These are phyloP conservation scores for Paramecium caudatum DNA, from an alignment of 73 alveolate genomes.

Conservation along the genomic window DNA sequence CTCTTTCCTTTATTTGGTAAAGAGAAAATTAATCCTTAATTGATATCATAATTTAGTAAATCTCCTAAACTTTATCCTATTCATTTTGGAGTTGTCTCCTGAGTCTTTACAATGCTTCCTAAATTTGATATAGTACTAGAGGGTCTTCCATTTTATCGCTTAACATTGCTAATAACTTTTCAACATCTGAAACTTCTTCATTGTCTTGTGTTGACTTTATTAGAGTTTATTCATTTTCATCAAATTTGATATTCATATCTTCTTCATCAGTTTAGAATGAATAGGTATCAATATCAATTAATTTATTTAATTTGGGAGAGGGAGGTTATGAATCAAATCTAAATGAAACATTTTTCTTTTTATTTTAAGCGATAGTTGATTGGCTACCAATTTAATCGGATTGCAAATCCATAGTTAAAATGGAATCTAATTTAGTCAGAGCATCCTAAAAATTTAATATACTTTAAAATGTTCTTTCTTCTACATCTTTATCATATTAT, in stretches of 20 bases:
- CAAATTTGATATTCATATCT: background rate
- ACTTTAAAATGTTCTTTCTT: slow-evolving; percentile 60
- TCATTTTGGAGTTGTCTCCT: slow-evolving; percentile 6
- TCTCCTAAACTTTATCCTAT: background rate
- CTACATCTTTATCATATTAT: slow-evolving; percentile 56
- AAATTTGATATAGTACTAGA: background rate
- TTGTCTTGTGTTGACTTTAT: background rate
- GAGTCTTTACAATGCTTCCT: slow-evolving; percentile 10
- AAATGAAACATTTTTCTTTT: slow-evolving; percentile 13
- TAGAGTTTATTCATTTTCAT: slow-evolving; percentile 23
- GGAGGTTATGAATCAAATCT: slow-evolving; percentile 17
- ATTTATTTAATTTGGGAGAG: slow-evolving; percentile 5
- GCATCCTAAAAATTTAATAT: slow-evolving; percentile 30
- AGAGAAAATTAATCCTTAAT: slow-evolving; percentile 5
- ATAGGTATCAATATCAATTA: background rate
- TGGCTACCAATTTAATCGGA: background rate
- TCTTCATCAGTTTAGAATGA: slow-evolving; percentile 46
- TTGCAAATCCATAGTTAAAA: background rate
- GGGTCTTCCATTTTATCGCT: slow-evolving; percentile 63
- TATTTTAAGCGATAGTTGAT: background rate
- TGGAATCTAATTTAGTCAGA: slow-evolving; percentile 19
- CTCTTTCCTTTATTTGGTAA: slow-evolving; percentile 48
- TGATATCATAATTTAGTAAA: background rate
- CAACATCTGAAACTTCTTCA: slow-evolving; percentile 49
- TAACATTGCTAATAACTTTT: slow-evolving; percentile 13